Evolutionary conservation across 805 yeast genomes (phyloP), one percentile per base, ranked within the genome.

Genomic region (Starmerella davenportii): DNA sequence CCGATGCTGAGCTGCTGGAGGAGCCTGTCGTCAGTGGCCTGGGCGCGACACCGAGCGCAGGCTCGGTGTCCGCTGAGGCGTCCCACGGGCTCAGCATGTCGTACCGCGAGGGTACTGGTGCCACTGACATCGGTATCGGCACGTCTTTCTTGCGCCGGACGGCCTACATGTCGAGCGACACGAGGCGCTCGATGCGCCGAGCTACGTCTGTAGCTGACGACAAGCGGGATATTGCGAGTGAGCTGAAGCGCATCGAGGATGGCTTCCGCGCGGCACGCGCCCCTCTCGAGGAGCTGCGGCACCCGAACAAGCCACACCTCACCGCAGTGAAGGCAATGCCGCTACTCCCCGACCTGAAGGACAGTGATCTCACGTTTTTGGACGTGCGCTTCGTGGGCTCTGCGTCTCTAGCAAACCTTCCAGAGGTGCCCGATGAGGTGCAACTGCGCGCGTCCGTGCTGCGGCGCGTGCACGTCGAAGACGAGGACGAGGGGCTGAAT

Each of bases 271-370:
- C 60, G 25, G 75, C 79, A 2, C 58, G 65, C 37, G 56, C 54
- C 5, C 67, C 66, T 33, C 47, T 69, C 18, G 49, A 58, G 1
- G 49, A 56, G 9, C 61, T 84, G 43, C 66, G 61, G 48, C 98
- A 90, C 60, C 98, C 98, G 24, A 66, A 69, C 21, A 81, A 76
- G 60, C 76, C 69, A 52, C 64, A 70, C 40, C 59, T 82, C 37
- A 74, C 67, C 39, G 93, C 94, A 0, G 84, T 76, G 17, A 68
- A 66, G 43, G 66, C 82, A 1, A 80, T 84, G 81, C 76, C 77
- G 20, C 61, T 90, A 21, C 62, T 85, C 44, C 98, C 98, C 5
- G 95, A 90, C 57, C 74, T 90, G 8, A 74, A 87, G n/a, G 70
- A 79, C 67, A 66, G 82, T 69, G 98, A 90, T 58, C 75, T 80